Evolutionary conservation across 75 land plant genomes (phyloP), one percentile per base, ranked within the genome.

Genomic region (Cupressus sempervirens): DNA sequence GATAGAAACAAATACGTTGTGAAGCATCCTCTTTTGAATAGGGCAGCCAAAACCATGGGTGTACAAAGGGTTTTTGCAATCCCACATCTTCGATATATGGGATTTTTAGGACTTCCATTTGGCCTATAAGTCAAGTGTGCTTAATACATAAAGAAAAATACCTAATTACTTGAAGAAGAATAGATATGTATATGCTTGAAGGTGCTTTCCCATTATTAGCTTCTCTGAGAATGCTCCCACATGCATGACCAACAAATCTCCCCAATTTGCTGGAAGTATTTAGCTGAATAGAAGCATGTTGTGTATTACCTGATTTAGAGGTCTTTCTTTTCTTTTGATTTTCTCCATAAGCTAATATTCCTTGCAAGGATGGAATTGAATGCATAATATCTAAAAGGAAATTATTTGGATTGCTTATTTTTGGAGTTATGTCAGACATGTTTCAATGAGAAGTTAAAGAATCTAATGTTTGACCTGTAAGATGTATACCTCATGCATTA

Each of bases 131-230:
- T 35, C 92, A 92, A 82, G 98, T 94, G 87, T 95, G 94, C 87
- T 98, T 98, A 46, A 98, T 98, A 86, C 93, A 92, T 3, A 96
- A 89, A 75, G 97, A 96, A 83, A 96, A 98, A 73, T 94, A 92
- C 81, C 94, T 91, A 50, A 94, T 90, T 6, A 96, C 98, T 89
- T 95, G 97, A 80, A 96, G 92, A 76, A 98, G 94, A 77, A 89
- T 90, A 26, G 94, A 88, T 52, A 91, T 83, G 82, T 96, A 94
- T 30, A 91, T 80, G 82, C 89, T 93, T 76, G 92, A 80, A 50
- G 99, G 89, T 88, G 95, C 94, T 85, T 92, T 88, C 43, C 98
- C 99, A 85, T 93, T 91, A 84, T 96, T 98, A 77, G 93, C 94
- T 86, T 94, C 96, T 85, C 90, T 87, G 80, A 96, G 85, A 83